Percentiles rank a stretch among this genome's conserved stretches.
Evolutionary conservation across 2,329 filamentous ascomycete species (phyloP).

Genomic region (Diplodia intermedia): DNA sequence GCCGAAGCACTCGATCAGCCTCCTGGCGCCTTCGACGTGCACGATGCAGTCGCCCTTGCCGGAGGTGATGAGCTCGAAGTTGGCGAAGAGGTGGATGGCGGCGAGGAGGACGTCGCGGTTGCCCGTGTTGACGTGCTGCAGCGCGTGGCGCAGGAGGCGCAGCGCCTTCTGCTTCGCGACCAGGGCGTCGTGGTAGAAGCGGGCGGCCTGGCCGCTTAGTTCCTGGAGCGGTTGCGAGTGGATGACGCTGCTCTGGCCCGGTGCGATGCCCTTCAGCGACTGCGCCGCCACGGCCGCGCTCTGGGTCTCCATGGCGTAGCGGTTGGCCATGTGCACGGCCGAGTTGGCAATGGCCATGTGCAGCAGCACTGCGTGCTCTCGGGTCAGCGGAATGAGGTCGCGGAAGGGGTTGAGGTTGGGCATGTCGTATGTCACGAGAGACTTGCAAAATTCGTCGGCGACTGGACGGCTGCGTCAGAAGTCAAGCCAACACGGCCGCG

Average conservation of each 20-base stretch:
- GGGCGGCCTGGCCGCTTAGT: conserved; percentile 35
- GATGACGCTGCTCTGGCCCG: not conserved
- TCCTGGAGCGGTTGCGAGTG: not conserved
- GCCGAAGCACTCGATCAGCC: conserved; percentile 52
- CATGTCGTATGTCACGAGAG: conserved; percentile 59
- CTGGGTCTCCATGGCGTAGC: conserved; percentile 33
- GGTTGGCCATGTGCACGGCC: conserved; percentile 55
- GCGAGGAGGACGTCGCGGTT: conserved; percentile 54
- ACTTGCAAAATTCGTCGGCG: conserved; percentile 58
- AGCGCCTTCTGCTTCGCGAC: conserved; percentile 58
- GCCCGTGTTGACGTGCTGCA: conserved; percentile 40
- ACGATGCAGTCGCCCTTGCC: conserved; percentile 60
- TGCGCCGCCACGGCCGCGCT: not conserved
- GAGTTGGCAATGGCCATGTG: conserved; percentile 57
- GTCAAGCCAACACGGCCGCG: not conserved
- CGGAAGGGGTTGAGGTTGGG: conserved; percentile 57
- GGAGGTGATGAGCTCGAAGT: conserved; percentile 59
- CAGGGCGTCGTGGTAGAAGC: conserved; percentile 43
- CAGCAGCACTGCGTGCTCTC: conserved; percentile 54
- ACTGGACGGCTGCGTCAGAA: conserved; percentile 12
- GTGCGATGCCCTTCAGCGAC: not conserved
- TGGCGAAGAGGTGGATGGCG: conserved; percentile 57
- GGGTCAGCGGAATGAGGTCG: conserved; percentile 55
- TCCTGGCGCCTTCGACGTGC: conserved; percentile 60
- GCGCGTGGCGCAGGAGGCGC: conserved; percentile 48